Evolutionary conservation across 371 early-diverging fungal species (phyloP), one percentile per base, ranked within the genome.

Genomic region (Sanchytrium tribonematis): DNA sequence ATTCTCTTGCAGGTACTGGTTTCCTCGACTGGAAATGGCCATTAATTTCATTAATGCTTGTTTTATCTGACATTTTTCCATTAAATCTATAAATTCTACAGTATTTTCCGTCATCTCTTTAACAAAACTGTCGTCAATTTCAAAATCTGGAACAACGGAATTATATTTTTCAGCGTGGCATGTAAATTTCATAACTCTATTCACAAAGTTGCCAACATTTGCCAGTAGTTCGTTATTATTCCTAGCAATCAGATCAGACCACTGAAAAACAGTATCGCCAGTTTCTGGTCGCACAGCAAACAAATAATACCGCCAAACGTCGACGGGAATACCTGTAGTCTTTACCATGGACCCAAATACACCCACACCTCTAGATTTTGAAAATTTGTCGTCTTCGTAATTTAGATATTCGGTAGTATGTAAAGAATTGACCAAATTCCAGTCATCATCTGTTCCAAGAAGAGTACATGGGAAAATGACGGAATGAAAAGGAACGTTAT

Each of bases 401-500:
- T 95, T 91, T 69, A 99, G 84, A 75, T 98, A 99, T 78, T 99
- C 89, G 32, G 98, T 95, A 66, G 95, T 90, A 74, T 86, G 89
- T 69, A 99, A 82, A 75, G 89, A 88, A 78, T 95, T 86, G 69
- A 96, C 81, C 70, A 93, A 69, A 22, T 95, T 96, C 86, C 90
- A 97, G 1, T 83, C 71, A 31, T 96, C 91, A 31, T 83, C 82
- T 5, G 94, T 88, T 72, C 90, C 98, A 27, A 93, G 77, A 74
- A 97, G 80, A 31, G 87, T 79, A 71, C 85, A 86, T 30, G 99
- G 99, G 87, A 99, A 98, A 67, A 99, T 85, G 69, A 99, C 91
- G 1, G 98, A 89, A 78, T 99, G 99, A 89, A 99, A 99, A 32
- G 97, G 92, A 17, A 98, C 98, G 73, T 99, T 99, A 79, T 99